Evolutionary conservation across 805 yeast species (phyloP).

Genomic region (Starmera quercuum): DNA sequence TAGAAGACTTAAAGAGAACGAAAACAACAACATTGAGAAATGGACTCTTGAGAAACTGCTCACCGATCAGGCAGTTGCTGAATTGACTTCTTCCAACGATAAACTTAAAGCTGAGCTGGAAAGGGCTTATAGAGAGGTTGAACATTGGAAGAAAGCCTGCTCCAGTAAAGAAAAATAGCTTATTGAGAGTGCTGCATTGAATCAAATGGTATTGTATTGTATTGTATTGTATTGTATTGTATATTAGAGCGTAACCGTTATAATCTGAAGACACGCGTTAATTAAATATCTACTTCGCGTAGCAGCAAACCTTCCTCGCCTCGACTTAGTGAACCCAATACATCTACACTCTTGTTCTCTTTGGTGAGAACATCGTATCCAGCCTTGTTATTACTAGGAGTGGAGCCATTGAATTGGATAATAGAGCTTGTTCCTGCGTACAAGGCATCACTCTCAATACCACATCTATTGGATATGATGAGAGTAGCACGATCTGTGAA

Average conservation of each 20-base stretch:
- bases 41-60: slow-evolving; percentile 91
- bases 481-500: slow-evolving; percentile 25
- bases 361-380: slow-evolving; percentile 28
- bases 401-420: slow-evolving; percentile 40
- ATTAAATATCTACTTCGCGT: slow-evolving; percentile 41
- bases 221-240: background rate
- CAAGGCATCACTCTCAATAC: slow-evolving; percentile 61
- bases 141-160: slow-evolving; percentile 58
- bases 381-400: slow-evolving; percentile 9
- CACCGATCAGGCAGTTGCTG: slow-evolving; percentile 86
- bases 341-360: slow-evolving; percentile 41
- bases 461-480: slow-evolving; percentile 64
- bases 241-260: background rate
- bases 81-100: slow-evolving; percentile 78
- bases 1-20: slow-evolving; percentile 82
- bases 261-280: background rate
- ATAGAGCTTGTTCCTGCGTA: slow-evolving; percentile 65
- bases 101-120: slow-evolving; percentile 83
- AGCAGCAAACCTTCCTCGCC: slow-evolving; percentile 59
- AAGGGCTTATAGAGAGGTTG: slow-evolving; percentile 87
- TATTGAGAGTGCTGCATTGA: too few relatives aligned
- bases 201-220: too few relatives aligned
- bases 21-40: slow-evolving; percentile 82
- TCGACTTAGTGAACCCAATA: slow-evolving; percentile 50
- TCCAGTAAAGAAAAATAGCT: background rate